Evolutionary conservation across 441 rosid species (phyloP), one percentile per base, ranked within the genome.

Genomic region (Brassica hybrid): DNA sequence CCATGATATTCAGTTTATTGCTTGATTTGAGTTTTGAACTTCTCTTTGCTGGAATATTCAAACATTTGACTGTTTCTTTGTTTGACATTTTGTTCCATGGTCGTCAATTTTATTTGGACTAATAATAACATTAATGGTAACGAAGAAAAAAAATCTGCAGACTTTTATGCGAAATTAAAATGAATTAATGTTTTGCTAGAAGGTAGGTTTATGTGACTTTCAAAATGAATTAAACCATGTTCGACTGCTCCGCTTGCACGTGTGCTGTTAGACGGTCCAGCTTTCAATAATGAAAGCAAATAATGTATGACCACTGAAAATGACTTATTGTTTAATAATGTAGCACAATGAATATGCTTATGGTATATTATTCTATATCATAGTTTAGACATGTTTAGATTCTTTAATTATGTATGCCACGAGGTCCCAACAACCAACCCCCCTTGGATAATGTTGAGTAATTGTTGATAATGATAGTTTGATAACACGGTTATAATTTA

Each of bases 391-490:
- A 60, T 76, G 65, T 69, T 23, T 62, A 50, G 57, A 52, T 34
- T 76, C 65, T 61, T 10, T 45, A 13, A 30, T 61, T 19, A 27
- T 14, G 23, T 27, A 59, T 59, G 17, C 34, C 64, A 23, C 36
- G 16, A 23, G 17, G 58, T 63, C 17, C 32, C 48, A 70, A 38
- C 75, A 13, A 69, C 43, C 11, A 43, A 3, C 65, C 66, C 23
- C 23, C 34, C 17, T 7, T 69, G 75, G 74, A 76, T 76, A 76
- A 63, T 56, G 75, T 63, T 54, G 21, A 63, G 58, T 56, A 63
- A 38, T 76, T 54, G 64, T 69, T 61, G 74, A 50, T 69, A 38
- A 50, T 62, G 69, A 21, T 76, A 60, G 2, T 27, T 50, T 68
- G 41, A 43, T 18, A 8, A 18, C 13, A 27, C 52, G 5, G 3